Conservation (phyloP, 1,139 yeast species). For the Barnettozyma hawaiiensis region DNA sequence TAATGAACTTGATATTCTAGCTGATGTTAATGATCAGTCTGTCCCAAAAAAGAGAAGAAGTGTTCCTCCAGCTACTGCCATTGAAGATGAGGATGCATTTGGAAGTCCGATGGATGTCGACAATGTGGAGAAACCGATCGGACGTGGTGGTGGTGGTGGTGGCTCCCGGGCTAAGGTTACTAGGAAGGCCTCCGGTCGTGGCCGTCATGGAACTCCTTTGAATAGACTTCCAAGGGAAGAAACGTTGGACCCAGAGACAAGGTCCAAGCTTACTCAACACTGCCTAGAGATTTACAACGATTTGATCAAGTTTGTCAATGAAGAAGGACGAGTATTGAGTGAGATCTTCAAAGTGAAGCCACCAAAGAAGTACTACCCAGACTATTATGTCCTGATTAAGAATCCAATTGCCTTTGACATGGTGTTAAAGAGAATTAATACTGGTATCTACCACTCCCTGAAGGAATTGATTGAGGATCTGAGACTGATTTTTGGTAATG, state of each 20-base stretch:
- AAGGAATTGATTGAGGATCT: slow-evolving; percentile 67
- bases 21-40: slow-evolving; percentile 7
- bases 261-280: slow-evolving; percentile 38
- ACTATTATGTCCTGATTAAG: slow-evolving; percentile 73
- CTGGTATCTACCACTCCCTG: slow-evolving; percentile 46
- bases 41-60: slow-evolving; percentile 23
- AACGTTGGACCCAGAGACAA: slow-evolving; percentile 38
- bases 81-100: slow-evolving; percentile 13
- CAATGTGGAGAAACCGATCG: slow-evolving; percentile 5
- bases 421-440: slow-evolving; percentile 53
- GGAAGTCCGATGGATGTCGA: slow-evolving; percentile 14
- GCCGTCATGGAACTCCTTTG: slow-evolving; percentile 29
- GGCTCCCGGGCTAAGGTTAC: slow-evolving; percentile 10
- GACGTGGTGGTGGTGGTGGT: slow-evolving; percentile 13
- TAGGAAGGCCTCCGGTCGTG: slow-evolving; percentile 12
- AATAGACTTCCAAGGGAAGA: slow-evolving; percentile 37
- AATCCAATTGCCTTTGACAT: slow-evolving; percentile 78
- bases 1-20: slow-evolving; percentile 12
- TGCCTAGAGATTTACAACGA: slow-evolving; percentile 42
- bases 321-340: slow-evolving; percentile 40
- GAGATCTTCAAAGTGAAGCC: slow-evolving; percentile 68
- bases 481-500: slow-evolving; percentile 75
- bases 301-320: slow-evolving; percentile 40
- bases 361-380: slow-evolving; percentile 71
- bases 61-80: slow-evolving; percentile 15